Conservation (phyloP, 2,329 filamentous ascomycete genomes). For the Lasiodiplodia gonubiensis region DNA sequence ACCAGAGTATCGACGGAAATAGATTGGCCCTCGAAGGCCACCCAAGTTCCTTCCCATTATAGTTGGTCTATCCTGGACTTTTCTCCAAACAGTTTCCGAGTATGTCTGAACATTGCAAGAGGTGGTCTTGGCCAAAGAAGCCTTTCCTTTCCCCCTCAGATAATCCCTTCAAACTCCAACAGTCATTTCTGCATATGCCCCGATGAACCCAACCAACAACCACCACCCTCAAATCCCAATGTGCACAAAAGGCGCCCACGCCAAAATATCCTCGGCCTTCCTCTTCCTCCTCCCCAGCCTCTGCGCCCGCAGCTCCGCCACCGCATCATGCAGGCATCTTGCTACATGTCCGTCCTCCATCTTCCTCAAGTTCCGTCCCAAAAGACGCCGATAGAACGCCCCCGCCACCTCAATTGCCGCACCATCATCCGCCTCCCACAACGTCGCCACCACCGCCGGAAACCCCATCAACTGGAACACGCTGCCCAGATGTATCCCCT, state of each 20-base stretch:
- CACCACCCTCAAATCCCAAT: constrained; percentile 30
- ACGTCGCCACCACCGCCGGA: constrained; percentile 41
- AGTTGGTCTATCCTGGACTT: too few species aligned
- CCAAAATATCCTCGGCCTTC: constrained; percentile 24
- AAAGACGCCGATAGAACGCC: constrained; percentile 33
- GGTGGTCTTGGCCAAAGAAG: too few species aligned
- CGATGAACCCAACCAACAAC: too few species aligned
- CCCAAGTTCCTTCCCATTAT: too few species aligned
- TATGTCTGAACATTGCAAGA: too few species aligned
- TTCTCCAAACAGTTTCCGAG: too few species aligned
- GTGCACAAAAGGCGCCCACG: constrained; percentile 36
- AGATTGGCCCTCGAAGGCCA: too few species aligned
- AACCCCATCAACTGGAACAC: constrained; percentile 48
- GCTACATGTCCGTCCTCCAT: neutral
- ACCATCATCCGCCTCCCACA: constrained; percentile 40
- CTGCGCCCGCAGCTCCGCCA: constrained; percentile 26
- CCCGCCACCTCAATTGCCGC: constrained; percentile 36
- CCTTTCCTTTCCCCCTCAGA: too few species aligned
- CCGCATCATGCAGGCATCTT: constrained; percentile 29
- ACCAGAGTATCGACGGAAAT: too few species aligned
- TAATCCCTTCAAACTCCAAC: too few species aligned
- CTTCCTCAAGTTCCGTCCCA: neutral
- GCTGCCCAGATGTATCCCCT: constrained; percentile 44
- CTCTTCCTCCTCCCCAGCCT: constrained; percentile 10
- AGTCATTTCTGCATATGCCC: too few species aligned